These are phyloP conservation scores for Fusarium anguioides DNA, from an alignment of 2,329 filamentous ascomycete species.

Conservation along the genomic window DNA sequence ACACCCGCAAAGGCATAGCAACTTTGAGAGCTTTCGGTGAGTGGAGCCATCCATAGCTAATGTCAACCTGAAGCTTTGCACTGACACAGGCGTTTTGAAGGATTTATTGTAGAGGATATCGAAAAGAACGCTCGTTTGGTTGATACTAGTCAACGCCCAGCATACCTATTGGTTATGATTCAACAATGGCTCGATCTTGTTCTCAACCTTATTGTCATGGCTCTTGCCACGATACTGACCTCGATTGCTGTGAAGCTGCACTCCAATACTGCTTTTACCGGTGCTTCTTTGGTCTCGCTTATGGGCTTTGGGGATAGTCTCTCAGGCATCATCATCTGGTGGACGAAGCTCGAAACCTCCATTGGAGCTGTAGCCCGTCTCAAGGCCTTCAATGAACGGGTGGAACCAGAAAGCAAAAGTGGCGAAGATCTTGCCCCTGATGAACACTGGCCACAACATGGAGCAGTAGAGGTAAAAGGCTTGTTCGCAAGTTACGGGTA, in stretches of 20 bases:
- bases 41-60: conserved; percentile 27
- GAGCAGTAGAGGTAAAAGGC: conserved; percentile 45
- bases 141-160: conserved; percentile 65
- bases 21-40: conserved; percentile 69
- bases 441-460: conserved; percentile 47
- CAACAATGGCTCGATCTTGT: conserved; percentile 68
- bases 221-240: conserved; percentile 60
- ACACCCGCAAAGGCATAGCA: conserved; percentile 64
- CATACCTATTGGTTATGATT: conserved; percentile 66
- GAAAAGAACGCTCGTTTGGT: conserved; percentile 60
- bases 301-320: conserved; percentile 48
- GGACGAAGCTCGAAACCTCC: conserved; percentile 39
- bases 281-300: conserved; percentile 53
- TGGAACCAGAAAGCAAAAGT: conserved; percentile 38
- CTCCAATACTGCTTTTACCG: conserved; percentile 51
- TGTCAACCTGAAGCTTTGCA: background rate
- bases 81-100: background rate
- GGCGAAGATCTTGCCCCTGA: conserved; percentile 31
- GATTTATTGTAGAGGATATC: conserved; percentile 32
- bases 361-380: conserved; percentile 39
- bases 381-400: conserved; percentile 36
- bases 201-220: conserved; percentile 61
- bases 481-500: conserved; percentile 50
- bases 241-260: conserved; percentile 57
- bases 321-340: conserved; percentile 28